Conservation (phyloP, 768 basidiomycete species). For the Xerocomus brunneocitrinus region DNA sequence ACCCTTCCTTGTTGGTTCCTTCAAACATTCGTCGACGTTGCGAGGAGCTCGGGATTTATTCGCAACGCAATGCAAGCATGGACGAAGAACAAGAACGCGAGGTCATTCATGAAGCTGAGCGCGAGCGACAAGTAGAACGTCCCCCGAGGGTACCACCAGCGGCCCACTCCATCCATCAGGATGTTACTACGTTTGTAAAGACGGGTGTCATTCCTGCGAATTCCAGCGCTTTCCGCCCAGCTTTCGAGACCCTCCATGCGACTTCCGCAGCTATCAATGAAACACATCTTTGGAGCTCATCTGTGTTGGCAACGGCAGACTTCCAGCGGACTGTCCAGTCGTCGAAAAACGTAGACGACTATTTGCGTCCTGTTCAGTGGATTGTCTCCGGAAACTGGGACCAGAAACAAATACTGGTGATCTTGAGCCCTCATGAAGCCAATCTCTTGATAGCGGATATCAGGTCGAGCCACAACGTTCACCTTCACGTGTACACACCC, state of each 20-base stretch:
- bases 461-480: slow-evolving; percentile 27
- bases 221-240: slow-evolving; percentile 16
- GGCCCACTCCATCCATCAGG: neutral
- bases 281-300: slow-evolving; percentile 12
- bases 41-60: neutral
- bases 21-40: neutral
- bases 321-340: slow-evolving; percentile 6
- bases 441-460: slow-evolving; percentile 36
- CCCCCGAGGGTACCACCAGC: slow-evolving; percentile 28
- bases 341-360: slow-evolving; percentile 24
- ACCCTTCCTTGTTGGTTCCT: slow-evolving; percentile 19
- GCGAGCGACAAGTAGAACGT: slow-evolving; percentile 7
- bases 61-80: neutral
- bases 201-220: slow-evolving; percentile 21
- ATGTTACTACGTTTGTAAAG: slow-evolving; percentile 8
- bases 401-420: slow-evolving; percentile 27
- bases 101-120: neutral
- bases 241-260: slow-evolving; percentile 9
- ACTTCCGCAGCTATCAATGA: slow-evolving; percentile 14
- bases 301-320: slow-evolving; percentile 13
- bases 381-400: slow-evolving; percentile 33
- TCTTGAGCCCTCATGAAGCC: slow-evolving; percentile 40
- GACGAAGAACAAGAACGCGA: neutral
- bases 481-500: slow-evolving; percentile 41
- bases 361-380: slow-evolving; percentile 41